Evolutionary conservation across 768 basidiomycete species (phyloP), one percentile per base, ranked within the genome.

Genomic region (Gloeophyllum trabeum): DNA sequence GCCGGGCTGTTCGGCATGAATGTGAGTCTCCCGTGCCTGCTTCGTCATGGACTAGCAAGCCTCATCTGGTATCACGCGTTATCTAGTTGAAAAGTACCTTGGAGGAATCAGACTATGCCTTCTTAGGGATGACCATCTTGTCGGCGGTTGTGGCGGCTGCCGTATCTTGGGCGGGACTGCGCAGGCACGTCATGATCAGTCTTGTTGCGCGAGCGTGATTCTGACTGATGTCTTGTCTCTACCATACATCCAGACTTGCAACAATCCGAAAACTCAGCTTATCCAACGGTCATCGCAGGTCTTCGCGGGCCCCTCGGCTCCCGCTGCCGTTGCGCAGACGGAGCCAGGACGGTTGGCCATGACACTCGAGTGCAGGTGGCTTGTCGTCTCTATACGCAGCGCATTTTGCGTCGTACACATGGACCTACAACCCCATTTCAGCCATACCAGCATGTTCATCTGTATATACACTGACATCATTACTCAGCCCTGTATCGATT

Each of bases 1-100:
- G 91, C 91, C 37, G 92, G 93, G 4, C 55, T 96, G 3, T 94
- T 97, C 51, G 93, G 93, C 13, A 97, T 97, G 93, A 97, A 96
- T 59, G 91, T 93, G 55, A 54, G 87, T 64, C 35, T 38, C 10
- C 38, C 13, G 46, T 52, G 21, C 26, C 23, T 42, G 44, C 38
- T 35, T 42, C 37, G 38, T 39, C 19, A 34, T 41, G 39, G 23
- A 39, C 46, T 51, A 40, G 52, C 30, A 28, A 39, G 40, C 44
- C 47, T 43, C 40, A 44, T 40, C 36, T 37, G 35, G 10, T 25
- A 26, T 44, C 10, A 5, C 47, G 25, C 37, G 3, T 5, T 49
- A 49, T 49, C 44, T 51, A 85, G 90, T 67, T 93, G 59, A 67
- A 71, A 46, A 86, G 77, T 49, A 76, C 81, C 52, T 54, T 91